phyloP scores from a whole-genome alignment of 495 filamentous ascomycete species.

The Umbilicaria muhlenbergii region DNA sequence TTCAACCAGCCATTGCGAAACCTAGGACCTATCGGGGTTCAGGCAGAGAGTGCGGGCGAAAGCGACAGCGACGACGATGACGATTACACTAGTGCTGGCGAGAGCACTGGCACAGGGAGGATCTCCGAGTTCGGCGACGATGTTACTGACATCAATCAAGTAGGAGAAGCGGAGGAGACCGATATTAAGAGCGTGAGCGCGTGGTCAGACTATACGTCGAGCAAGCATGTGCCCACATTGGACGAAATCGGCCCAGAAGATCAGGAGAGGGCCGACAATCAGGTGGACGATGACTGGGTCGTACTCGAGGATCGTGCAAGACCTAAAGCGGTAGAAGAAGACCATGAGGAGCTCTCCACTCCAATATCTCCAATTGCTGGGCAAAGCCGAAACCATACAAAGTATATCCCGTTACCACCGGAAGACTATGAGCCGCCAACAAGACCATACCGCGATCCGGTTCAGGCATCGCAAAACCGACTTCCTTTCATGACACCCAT shows the following conservation, averaged over 20 bases:
- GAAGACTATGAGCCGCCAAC: slow-evolving; percentile 69
- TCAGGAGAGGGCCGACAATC: background rate
- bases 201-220: slow-evolving; percentile 74
- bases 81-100: slow-evolving; percentile 67
- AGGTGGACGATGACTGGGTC: slow-evolving; percentile 1
- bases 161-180: slow-evolving; percentile 27
- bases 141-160: slow-evolving; percentile 20
- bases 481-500: slow-evolving; percentile 98
- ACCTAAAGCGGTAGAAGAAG: slow-evolving; percentile 3
- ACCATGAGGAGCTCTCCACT: slow-evolving; percentile 19
- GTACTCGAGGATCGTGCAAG: slow-evolving; percentile 7
- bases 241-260: slow-evolving; percentile 8
- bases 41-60: slow-evolving; percentile 27
- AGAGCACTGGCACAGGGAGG: slow-evolving; percentile 64
- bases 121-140: slow-evolving; percentile 54
- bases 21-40: slow-evolving; percentile 24
- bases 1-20: slow-evolving; percentile 78
- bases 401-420: slow-evolving; percentile 55
- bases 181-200: slow-evolving; percentile 53
- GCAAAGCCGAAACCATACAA: slow-evolving; percentile 24
- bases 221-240: slow-evolving; percentile 48
- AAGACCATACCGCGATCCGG: slow-evolving; percentile 60
- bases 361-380: slow-evolving; percentile 22
- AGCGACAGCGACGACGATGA: slow-evolving; percentile 48
- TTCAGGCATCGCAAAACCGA: slow-evolving; percentile 64